A percentile compares a stretch with the other conserved stretches of the same genome.
Conservation (phyloP, 768 basidiomycete species). For the Plicaturopsis crispa region DNA sequence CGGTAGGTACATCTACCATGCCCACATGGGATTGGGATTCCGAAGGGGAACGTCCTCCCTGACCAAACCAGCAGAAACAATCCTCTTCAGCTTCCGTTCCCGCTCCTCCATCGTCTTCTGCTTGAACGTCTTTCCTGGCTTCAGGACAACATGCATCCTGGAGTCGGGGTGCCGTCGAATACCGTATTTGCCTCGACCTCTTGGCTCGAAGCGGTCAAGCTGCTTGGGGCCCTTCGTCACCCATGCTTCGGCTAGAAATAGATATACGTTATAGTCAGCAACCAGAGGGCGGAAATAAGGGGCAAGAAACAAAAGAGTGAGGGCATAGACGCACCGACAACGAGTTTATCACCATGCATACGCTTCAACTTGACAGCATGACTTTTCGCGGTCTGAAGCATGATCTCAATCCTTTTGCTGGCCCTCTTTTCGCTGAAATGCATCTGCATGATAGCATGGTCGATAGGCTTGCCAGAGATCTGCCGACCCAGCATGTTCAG, state of each 20-base stretch:
- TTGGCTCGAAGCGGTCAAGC: conserved; percentile 66
- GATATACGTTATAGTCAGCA: conserved; percentile 3
- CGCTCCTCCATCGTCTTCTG: conserved; percentile 58
- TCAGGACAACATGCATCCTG: conserved; percentile 66
- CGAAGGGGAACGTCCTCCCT: conserved; percentile 77
- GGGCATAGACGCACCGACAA: conserved; percentile 60
- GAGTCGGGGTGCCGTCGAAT: conserved; percentile 72
- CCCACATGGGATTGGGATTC: conserved; percentile 67
- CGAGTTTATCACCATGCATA: conserved; percentile 59
- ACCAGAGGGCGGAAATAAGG: conserved; percentile 1
- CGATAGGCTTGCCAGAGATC: conserved; percentile 86
- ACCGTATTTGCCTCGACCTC: conserved; percentile 77
- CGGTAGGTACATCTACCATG: conserved; percentile 48
- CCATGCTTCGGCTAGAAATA: conserved; percentile 78
- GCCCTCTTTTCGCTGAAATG: conserved; percentile 92
- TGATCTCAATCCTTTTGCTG: conserved; percentile 78
- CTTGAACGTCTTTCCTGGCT: conserved; percentile 72
- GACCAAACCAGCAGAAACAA: conserved; percentile 73
- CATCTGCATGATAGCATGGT: conserved; percentile 95
- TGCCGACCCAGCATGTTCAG: conserved; percentile 83
- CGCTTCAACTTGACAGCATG: conserved; percentile 77
- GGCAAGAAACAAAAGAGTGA: conserved; percentile 1
- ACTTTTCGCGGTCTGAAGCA: conserved; percentile 80
- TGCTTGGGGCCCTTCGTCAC: conserved; percentile 74
- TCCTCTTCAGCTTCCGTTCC: conserved; percentile 60